Evolutionary conservation across 768 basidiomycete species (phyloP), one percentile per base, ranked within the genome.

Genomic region (Boletellus emodensis): DNA sequence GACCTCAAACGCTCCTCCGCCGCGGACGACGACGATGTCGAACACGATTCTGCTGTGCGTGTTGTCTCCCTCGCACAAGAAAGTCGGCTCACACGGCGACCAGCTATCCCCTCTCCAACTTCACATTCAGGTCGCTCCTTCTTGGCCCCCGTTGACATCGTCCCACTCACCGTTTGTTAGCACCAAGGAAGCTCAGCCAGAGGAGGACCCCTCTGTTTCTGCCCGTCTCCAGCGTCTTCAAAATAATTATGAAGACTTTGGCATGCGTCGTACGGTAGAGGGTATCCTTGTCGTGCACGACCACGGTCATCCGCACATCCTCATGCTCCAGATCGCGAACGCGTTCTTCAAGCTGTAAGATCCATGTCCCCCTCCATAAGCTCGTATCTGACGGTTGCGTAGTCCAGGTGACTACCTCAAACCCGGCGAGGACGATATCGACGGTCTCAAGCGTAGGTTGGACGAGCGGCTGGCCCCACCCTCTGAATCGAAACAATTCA

Each of bases 391-490:
- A 46, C 4, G 11, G 5, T 8, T 24, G 40, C 30, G 15, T 54
- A 94, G 93, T 13, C 96, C 96, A 4, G 96, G 96, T n/a, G 94
- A 97, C 71, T 98, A 98, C 71, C 84, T 99, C 52, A 93, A 93
- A 64, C 95, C 95, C 1, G 90, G 92, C 8, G 96, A 98, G 73
- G 87, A 90, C 60, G 95, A 98, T 61, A 76, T 87, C 46, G 85
- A 90, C 4, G 96, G 96, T 4, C 80, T 98, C 43, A 92, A 96
- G 69, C 80, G 83, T 13, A 82, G 92, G 9, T 75, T 99, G 26
- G 90, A 97, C 66, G 86, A 91, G 18, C 86, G 93, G 8, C 83
- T 99, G 7, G 91, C 89, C 0, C 89, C 92, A 0, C 84, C 86
- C 0, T 72, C 76, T 11, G 82, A 84, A 48, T 86, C 78, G 70